Evolutionary conservation across 2,329 filamentous ascomycete species (phyloP).

Genomic region (Aspergillus fumigatus): DNA sequence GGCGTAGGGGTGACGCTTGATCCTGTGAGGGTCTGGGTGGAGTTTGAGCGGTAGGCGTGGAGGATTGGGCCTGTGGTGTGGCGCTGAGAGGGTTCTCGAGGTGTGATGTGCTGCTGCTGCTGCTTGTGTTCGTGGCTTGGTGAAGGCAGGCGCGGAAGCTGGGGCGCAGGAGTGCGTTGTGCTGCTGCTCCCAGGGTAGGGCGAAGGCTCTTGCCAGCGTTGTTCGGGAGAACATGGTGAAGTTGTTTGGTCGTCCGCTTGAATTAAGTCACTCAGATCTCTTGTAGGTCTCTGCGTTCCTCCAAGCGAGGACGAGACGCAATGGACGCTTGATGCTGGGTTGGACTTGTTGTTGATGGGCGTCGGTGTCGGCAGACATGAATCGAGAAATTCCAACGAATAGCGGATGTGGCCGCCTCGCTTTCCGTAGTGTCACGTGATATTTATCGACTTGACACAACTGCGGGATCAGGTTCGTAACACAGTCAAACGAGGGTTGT

Average conservation of each 20-base stretch:
- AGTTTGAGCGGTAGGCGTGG: slow-evolving; percentile 11
- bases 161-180: slow-evolving; percentile 18
- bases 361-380: slow-evolving; percentile 5
- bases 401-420: slow-evolving; percentile 26
- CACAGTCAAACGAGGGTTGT: not conserved
- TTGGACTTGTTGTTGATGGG: slow-evolving; percentile 5
- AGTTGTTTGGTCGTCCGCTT: slow-evolving; percentile 2
- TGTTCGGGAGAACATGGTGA: slow-evolving; percentile 36
- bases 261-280: slow-evolving; percentile 8
- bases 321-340: slow-evolving; percentile 4
- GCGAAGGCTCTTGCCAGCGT: slow-evolving; percentile 26
- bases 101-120: slow-evolving; percentile 26
- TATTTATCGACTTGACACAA: not conserved
- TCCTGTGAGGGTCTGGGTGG: slow-evolving; percentile 20
- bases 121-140: slow-evolving; percentile 29
- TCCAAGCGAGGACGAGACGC: not conserved
- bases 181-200: slow-evolving; percentile 23
- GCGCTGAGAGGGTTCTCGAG: slow-evolving; percentile 27
- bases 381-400: slow-evolving; percentile 31
- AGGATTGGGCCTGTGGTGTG: slow-evolving; percentile 22
- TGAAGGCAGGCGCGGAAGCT: slow-evolving; percentile 39
- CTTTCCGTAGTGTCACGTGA: slow-evolving; percentile 28
- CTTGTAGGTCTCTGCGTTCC: not conserved
- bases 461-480: not conserved
- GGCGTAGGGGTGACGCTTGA: slow-evolving; percentile 39